Conservation (phyloP, 1,284 basidiomycete species). For the Malassezia yamatoensis region DNA sequence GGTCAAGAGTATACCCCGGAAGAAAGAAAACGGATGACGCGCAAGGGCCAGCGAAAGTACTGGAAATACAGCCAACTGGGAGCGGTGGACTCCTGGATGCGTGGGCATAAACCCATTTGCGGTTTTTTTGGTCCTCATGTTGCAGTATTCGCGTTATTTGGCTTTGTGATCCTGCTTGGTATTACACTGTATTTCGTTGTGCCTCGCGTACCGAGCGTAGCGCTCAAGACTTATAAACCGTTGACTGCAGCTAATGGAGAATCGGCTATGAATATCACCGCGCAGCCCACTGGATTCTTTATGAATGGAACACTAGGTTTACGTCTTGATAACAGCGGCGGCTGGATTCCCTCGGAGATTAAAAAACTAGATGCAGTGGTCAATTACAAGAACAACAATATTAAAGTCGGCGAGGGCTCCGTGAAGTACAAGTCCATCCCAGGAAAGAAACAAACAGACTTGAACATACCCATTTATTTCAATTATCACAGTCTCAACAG, state of each 20-base stretch:
- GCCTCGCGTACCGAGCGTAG: slow-evolving; percentile 14
- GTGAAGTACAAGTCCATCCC: slow-evolving; percentile 4
- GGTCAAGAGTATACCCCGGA: slow-evolving; percentile 9
- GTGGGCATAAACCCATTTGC: background rate
- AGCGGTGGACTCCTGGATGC: slow-evolving; percentile 3
- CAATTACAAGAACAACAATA: background rate
- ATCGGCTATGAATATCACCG: slow-evolving; percentile 6
- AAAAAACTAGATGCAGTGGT: background rate
- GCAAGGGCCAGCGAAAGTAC: background rate
- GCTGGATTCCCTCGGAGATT: slow-evolving; percentile 14
- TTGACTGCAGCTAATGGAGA: background rate
- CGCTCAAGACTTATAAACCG: background rate
- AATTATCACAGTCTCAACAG: slow-evolving; percentile 11
- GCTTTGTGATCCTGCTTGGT: background rate
- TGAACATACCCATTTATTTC: slow-evolving; percentile 7
- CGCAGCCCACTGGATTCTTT: slow-evolving; percentile 7
- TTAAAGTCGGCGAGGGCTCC: slow-evolving; percentile 5
- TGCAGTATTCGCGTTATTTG: slow-evolving; percentile 1
- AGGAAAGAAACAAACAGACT: background rate
- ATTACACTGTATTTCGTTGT: slow-evolving; percentile 13
- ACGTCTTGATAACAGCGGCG: slow-evolving; percentile 8
- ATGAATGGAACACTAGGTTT: slow-evolving; percentile 16
- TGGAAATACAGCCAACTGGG: background rate
- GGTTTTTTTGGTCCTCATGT: slow-evolving; percentile 10
- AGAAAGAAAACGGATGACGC: slow-evolving; percentile 14